phyloP scores from a whole-genome alignment of 2,329 filamentous ascomycete genomes.

The Peltaster fructicola region DNA sequence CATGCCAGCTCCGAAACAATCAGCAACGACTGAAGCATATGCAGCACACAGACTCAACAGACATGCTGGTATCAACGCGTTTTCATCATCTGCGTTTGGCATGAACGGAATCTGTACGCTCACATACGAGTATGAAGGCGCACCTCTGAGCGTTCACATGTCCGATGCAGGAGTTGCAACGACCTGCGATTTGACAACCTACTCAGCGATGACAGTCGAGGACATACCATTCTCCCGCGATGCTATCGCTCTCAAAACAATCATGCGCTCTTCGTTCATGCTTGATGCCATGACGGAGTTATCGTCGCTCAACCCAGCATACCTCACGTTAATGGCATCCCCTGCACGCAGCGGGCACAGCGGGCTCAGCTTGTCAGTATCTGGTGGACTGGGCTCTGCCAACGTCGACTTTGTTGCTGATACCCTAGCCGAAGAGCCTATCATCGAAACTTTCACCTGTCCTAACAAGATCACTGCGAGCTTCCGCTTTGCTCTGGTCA shows the following conservation, averaged over 20 bases:
- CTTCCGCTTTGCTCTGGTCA: conserved; percentile 78
- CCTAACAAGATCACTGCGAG: conserved; percentile 41
- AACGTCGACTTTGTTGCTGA: conserved; percentile 38
- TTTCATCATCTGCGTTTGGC: conserved; percentile 65
- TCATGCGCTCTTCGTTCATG: conserved; percentile 65
- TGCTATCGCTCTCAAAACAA: conserved; percentile 73
- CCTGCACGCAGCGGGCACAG: conserved; percentile 23
- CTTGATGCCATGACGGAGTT: conserved; percentile 56
- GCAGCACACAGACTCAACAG: conserved; percentile 19
- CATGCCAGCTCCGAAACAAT: conserved; percentile 17
- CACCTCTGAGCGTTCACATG: conserved; percentile 67
- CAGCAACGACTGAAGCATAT: conserved; percentile 22
- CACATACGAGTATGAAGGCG: conserved; percentile 55
- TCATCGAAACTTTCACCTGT: conserved; percentile 61
- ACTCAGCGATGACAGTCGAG: conserved; percentile 35
- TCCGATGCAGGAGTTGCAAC: conserved; percentile 77
- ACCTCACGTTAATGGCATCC: conserved; percentile 32
- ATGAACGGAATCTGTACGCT: conserved; percentile 76
- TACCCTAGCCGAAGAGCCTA: conserved; percentile 14
- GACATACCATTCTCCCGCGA: conserved; percentile 80
- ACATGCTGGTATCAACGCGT: conserved; percentile 42
- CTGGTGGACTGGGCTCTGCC: conserved; percentile 41
- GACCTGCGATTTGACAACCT: conserved; percentile 78
- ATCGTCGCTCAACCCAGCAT: conserved; percentile 44
- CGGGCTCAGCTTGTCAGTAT: conserved; percentile 50